phyloP scores from a whole-genome alignment of 352 stramenopile species.

The Aphanomyces cochlioides region DNA sequence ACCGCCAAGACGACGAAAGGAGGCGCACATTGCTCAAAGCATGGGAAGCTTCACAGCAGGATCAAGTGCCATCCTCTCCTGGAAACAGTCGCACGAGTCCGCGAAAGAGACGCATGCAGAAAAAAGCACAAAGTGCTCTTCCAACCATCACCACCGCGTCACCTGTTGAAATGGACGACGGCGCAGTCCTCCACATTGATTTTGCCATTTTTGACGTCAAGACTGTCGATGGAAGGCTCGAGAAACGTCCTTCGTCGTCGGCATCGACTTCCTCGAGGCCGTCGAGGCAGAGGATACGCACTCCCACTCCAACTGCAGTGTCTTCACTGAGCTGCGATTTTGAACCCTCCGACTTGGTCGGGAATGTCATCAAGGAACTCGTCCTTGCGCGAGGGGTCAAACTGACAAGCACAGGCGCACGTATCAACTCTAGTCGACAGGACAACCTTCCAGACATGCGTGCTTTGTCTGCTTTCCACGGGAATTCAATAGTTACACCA shows the following conservation, averaged over 20 bases:
- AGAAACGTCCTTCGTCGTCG: background rate
- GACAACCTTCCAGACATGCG: no score
- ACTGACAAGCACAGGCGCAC: no score
- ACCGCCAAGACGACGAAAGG: background rate
- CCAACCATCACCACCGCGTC: background rate
- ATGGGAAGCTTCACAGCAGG: background rate
- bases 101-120: background rate
- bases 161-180: background rate
- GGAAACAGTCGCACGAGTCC: slow-evolving; percentile 2
- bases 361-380: no score
- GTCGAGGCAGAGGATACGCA: no score
- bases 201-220: slow-evolving; percentile 16
- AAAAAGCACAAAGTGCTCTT: background rate
- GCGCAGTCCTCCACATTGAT: background rate
- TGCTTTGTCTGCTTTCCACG: no score
- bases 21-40: background rate
- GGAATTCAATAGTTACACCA: no score
- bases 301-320: no score
- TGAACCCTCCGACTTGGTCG: no score
- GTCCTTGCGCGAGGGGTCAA: no score
- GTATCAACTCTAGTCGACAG: no score
- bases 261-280: background rate
- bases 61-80: background rate
- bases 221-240: background rate
- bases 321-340: no score